Evolutionary conservation across 257 asterid species (phyloP).

Genomic region (Striga asiatica): DNA sequence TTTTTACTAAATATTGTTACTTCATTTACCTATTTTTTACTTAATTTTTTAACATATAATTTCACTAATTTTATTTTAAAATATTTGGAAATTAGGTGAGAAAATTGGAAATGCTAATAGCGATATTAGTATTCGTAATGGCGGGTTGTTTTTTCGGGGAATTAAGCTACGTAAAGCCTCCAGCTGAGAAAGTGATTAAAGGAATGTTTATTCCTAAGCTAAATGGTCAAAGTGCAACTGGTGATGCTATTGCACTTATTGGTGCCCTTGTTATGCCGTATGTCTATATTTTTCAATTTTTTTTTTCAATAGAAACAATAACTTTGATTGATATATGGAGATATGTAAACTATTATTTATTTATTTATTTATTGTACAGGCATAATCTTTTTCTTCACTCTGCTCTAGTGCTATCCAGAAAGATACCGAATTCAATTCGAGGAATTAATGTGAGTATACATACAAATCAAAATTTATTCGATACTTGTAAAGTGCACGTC

Average conservation of each 20-base stretch:
- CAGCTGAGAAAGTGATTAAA: slow-evolving; percentile 46
- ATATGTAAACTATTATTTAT: not conserved
- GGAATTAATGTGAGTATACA: slow-evolving; percentile 71
- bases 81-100: slow-evolving; percentile 42
- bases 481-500: too few relatives aligned
- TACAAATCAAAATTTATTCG: too few relatives aligned
- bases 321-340: not conserved
- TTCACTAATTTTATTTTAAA: too few relatives aligned
- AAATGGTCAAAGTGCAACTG: slow-evolving; percentile 62
- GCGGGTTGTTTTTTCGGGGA: slow-evolving; percentile 92
- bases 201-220: slow-evolving; percentile 86
- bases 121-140: slow-evolving; percentile 65
- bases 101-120: slow-evolving; percentile 66
- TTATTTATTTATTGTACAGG: slow-evolving; percentile 23
- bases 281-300: not conserved
- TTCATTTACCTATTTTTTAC: too few relatives aligned
- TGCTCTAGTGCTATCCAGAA: slow-evolving; percentile 80
- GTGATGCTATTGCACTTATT: slow-evolving; percentile 72
- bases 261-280: slow-evolving; percentile 99
- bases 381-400: slow-evolving; percentile 88
- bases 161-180: slow-evolving; percentile 67
- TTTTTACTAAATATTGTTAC: too few relatives aligned
- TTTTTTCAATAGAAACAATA: not conserved
- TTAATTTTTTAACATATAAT: too few relatives aligned
- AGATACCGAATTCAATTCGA: slow-evolving; percentile 59